phyloP scores from a whole-genome alignment of 805 yeast species.

The Nematodospora valgi region DNA sequence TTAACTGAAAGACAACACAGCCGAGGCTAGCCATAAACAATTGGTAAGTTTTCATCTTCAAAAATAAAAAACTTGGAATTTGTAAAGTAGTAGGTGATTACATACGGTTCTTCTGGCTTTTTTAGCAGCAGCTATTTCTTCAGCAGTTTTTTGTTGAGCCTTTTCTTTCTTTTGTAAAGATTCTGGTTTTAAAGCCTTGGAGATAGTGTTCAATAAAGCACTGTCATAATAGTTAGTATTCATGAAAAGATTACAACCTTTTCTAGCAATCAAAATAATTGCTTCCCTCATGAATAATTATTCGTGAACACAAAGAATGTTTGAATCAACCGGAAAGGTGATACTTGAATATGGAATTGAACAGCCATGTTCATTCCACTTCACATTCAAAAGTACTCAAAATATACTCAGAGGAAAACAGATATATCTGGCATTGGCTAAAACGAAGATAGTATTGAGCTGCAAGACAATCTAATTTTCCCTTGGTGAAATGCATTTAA shows the following conservation, averaged over 20 bases:
- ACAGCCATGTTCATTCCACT: conserved; percentile 38
- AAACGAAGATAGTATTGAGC: conserved; percentile 24
- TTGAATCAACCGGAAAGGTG: conserved; percentile 21
- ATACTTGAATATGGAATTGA: conserved; percentile 27
- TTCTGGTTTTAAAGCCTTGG: conserved; percentile 69
- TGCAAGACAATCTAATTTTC: conserved; percentile 42
- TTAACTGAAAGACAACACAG: conserved; percentile 72
- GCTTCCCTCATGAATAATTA: conserved; percentile 11
- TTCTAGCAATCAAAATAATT: conserved; percentile 4
- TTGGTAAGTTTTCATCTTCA: conserved; percentile 52
- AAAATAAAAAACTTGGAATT: conserved; percentile 14
- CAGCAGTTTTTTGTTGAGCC: conserved; percentile 73
- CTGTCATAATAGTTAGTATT: conserved; percentile 25
- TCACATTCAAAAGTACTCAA: conserved; percentile 18
- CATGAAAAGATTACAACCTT: conserved; percentile 3
- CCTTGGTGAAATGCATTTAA: conserved; percentile 24
- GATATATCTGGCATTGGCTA: conserved; percentile 42
- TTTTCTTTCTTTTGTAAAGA: conserved; percentile 79
- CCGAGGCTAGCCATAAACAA: conserved; percentile 61
- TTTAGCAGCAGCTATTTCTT: conserved; percentile 77
- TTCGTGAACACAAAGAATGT: conserved; percentile 11
- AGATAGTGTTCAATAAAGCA: conserved; percentile 10
- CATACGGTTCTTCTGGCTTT: conserved; percentile 79
- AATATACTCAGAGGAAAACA: conserved; percentile 39
- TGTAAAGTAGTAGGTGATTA: too few species aligned